These are phyloP conservation scores for Phytophthora sojae DNA, from an alignment of 352 stramenopile species.

Conservation along the genomic window DNA sequence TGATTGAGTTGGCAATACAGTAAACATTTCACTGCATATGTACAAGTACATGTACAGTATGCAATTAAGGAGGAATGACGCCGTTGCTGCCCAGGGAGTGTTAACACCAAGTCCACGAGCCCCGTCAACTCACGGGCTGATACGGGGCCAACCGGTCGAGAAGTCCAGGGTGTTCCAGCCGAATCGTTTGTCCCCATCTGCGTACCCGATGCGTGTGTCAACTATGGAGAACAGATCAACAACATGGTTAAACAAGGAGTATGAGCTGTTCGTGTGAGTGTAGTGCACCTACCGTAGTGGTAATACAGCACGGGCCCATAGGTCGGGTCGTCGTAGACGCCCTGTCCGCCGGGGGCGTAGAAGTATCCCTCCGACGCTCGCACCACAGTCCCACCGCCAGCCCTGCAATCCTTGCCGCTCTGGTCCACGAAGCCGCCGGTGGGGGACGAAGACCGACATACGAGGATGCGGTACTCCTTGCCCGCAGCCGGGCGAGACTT, in stretches of 20 bases:
- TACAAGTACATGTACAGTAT: too few species aligned
- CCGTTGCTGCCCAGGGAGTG: neutral
- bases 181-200: slow-evolving; percentile 54
- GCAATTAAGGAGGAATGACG: too few species aligned
- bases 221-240: slow-evolving; percentile 28
- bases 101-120: neutral
- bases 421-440: slow-evolving; percentile 50
- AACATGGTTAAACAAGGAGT: neutral
- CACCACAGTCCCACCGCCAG: slow-evolving; percentile 48
- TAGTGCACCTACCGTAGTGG: slow-evolving; percentile 48
- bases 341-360: slow-evolving; percentile 53
- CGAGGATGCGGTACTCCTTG: slow-evolving; percentile 59
- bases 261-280: neutral
- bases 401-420: slow-evolving; percentile 38
- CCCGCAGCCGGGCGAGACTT: slow-evolving; percentile 33
- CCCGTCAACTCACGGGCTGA: slow-evolving; percentile 4
- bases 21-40: too few species aligned
- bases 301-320: slow-evolving; percentile 61
- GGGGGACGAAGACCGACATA: slow-evolving; percentile 44
- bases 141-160: slow-evolving; percentile 50
- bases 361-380: slow-evolving; percentile 48
- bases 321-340: slow-evolving; percentile 52
- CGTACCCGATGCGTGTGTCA: slow-evolving; percentile 50
- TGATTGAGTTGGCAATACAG: too few species aligned
- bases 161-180: slow-evolving; percentile 62